Conservation (phyloP, 768 basidiomycete genomes). For the Pseudohyphozyma bogoriensis region DNA sequence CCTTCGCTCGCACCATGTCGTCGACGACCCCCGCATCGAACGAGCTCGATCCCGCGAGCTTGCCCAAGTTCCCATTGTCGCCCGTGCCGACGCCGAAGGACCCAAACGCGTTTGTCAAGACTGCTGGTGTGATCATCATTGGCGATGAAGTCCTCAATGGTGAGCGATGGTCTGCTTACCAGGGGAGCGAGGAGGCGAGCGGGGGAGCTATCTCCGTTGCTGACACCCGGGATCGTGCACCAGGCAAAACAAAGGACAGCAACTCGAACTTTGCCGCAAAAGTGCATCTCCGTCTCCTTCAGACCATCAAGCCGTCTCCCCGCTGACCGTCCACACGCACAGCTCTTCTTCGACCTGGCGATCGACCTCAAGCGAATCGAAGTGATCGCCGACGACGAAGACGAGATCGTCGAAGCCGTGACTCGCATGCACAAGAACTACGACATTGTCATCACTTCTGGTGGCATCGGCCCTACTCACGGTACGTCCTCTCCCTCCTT, state of each 20-base stretch:
- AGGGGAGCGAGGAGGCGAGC: too few species aligned
- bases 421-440: constrained; percentile 66
- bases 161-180: constrained; percentile 44
- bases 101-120: constrained; percentile 13
- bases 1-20: too few species aligned
- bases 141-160: constrained; percentile 74
- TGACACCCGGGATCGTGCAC: not conserved
- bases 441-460: constrained; percentile 82
- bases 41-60: too few species aligned
- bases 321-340: constrained; percentile 61
- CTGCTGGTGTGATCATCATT: constrained; percentile 39
- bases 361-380: constrained; percentile 68
- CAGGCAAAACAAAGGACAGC: constrained; percentile 44
- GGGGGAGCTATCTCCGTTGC: not conserved
- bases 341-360: constrained; percentile 84
- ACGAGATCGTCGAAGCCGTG: constrained; percentile 81
- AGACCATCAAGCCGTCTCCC: constrained; percentile 12
- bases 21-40: too few species aligned
- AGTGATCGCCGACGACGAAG: constrained; percentile 81
- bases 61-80: constrained; percentile 8
- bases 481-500: constrained; percentile 32
- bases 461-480: constrained; percentile 85
- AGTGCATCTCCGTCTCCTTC: too few species aligned
- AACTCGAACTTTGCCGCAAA: constrained; percentile 71
- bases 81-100: not conserved